These are phyloP conservation scores for Rhodotorula babjevae DNA, from an alignment of 768 basidiomycete genomes.

Conservation along the genomic window DNA sequence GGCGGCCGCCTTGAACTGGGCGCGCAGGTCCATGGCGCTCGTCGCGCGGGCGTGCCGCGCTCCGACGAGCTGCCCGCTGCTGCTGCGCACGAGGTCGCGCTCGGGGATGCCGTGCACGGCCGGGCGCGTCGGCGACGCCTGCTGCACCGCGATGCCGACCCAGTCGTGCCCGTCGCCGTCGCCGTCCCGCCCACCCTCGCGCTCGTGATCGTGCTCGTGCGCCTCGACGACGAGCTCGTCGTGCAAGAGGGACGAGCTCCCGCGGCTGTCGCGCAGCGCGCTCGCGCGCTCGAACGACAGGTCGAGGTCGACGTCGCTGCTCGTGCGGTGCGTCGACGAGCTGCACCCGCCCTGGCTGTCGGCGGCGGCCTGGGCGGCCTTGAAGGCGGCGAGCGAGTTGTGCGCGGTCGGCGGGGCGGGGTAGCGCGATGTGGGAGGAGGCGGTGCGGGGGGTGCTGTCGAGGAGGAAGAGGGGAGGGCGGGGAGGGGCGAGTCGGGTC, in stretches of 20 bases:
- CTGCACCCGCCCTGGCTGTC: neutral
- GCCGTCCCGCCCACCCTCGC: neutral
- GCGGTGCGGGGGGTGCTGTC: neutral
- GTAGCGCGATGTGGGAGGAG: neutral
- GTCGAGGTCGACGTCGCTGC: conserved; percentile 37
- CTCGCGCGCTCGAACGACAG: too few species aligned
- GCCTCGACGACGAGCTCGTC: neutral
- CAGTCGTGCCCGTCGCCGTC: neutral
- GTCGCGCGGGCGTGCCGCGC: conserved; percentile 9
- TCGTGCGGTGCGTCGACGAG: conserved; percentile 28
- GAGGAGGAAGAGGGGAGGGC: neutral
- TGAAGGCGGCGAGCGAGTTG: conserved; percentile 32
- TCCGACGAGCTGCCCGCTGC: conserved; percentile 21
- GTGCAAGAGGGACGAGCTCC: neutral
- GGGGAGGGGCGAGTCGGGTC: conserved; percentile 20
- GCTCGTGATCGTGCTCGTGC: neutral
- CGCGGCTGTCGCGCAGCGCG: neutral
- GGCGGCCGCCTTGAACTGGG: conserved; percentile 31
- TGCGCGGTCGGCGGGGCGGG: conserved; percentile 9
- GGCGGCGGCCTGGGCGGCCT: neutral
- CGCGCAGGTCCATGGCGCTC: conserved; percentile 32
- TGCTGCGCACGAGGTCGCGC: conserved; percentile 19
- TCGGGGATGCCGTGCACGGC: conserved; percentile 21
- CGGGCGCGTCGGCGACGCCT: neutral
- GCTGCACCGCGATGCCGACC: conserved; percentile 28